These are phyloP conservation scores for Neurospora hispaniola DNA, from an alignment of 495 filamentous ascomycete genomes.

Conservation along the genomic window DNA sequence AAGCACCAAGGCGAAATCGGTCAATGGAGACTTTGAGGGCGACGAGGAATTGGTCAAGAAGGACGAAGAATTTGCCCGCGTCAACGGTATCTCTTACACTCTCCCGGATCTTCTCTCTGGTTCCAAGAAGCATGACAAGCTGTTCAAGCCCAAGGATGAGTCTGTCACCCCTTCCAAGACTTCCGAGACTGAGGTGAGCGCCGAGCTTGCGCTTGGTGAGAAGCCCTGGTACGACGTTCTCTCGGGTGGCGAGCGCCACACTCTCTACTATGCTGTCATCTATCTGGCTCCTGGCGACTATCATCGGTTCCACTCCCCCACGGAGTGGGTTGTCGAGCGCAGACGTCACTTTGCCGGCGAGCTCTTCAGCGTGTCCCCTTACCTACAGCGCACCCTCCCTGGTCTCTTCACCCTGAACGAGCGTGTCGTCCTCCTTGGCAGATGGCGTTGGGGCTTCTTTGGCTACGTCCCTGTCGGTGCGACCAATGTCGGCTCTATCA, in stretches of 20 bases:
- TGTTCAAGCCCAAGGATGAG: constrained; percentile 31
- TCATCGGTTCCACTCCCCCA: constrained; percentile 93
- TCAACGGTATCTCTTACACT: constrained; percentile 96
- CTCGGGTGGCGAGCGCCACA: constrained; percentile 43
- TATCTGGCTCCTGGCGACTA: constrained; percentile 99
- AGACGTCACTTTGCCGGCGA: constrained; percentile 95
- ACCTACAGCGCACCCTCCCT: constrained; percentile 81
- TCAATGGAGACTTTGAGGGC: constrained; percentile 12
- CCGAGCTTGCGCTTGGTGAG: constrained; percentile 67
- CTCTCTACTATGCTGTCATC: constrained; percentile 89
- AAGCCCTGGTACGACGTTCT: constrained; percentile 67
- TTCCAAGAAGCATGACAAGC: constrained; percentile 26
- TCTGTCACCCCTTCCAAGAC: constrained; percentile 46
- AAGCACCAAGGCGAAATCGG: neutral
- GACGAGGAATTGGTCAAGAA: constrained; percentile 58
- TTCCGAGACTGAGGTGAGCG: constrained; percentile 71
- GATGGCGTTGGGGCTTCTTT: constrained; percentile 98
- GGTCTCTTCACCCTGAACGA: constrained; percentile 96
- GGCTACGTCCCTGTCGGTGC: constrained; percentile 90
- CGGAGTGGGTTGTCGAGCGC: constrained; percentile 85
- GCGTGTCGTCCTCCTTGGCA: constrained; percentile 82
- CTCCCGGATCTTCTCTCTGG: constrained; percentile 82
- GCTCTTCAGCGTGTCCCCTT: constrained; percentile 88
- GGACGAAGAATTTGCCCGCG: constrained; percentile 84
- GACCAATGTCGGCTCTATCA: constrained; percentile 97